Percentiles rank a stretch among this genome's conserved stretches.
Evolutionary conservation across 495 filamentous ascomycete species (phyloP).

Genomic region (Aspergillus homomorphus): DNA sequence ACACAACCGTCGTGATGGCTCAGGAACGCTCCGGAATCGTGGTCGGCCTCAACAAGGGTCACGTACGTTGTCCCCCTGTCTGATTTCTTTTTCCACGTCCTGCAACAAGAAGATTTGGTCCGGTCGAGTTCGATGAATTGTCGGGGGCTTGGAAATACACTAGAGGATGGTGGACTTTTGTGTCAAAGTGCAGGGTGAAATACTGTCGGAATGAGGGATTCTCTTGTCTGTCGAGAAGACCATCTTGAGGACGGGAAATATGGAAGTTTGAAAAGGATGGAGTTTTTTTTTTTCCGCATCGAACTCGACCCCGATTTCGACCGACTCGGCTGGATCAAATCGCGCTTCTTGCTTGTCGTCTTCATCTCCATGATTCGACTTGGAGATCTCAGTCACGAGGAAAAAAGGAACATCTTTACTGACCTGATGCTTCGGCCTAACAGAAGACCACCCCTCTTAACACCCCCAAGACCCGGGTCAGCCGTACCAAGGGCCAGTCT

Average conservation of each 20-base stretch:
- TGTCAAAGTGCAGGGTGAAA: background rate
- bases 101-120: constrained; percentile 3
- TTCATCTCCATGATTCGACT: background rate
- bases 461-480: constrained; percentile 80
- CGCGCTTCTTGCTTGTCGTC: background rate
- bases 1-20: constrained; percentile 52
- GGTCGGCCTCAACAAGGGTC: constrained; percentile 83
- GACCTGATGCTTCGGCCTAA: constrained; percentile 20
- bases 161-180: background rate
- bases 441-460: constrained; percentile 87
- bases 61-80: constrained; percentile 59
- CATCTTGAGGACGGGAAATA: background rate
- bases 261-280: background rate
- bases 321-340: constrained; percentile 13
- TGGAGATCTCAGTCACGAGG: background rate
- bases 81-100: constrained; percentile 14
- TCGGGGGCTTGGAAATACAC: constrained; percentile 2
- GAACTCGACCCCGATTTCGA: constrained; percentile 3
- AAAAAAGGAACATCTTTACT: constrained; percentile 7
- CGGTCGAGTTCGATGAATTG: constrained; percentile 6
- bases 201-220: background rate
- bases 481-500: constrained; percentile 83
- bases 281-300: background rate
- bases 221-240: background rate
- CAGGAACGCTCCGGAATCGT: constrained; percentile 71